Evolutionary conservation across 768 basidiomycete genomes (phyloP), one percentile per base, ranked within the genome.

Genomic region (Daedaleopsis nitida): DNA sequence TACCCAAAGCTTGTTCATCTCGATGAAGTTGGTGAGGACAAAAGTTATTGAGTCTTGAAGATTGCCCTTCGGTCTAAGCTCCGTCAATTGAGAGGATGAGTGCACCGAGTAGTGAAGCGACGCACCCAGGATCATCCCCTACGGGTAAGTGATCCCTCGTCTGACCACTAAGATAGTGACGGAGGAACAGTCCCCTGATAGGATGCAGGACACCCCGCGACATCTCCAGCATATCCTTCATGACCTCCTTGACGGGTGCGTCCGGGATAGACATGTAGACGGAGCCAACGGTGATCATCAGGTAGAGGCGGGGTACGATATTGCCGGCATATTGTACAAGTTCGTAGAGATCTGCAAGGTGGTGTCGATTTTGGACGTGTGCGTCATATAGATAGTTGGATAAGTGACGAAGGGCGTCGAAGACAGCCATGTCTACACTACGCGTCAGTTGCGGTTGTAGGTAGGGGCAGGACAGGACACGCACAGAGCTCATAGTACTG

Each of bases 211-310:
- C 94, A 62, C 97, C 97, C 19, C 95, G 82, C 38, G 94, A 94
- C 97, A 98, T 98, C 75, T 99, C 97, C 91, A 99, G 91, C 96
- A 98, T 98, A 75, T 99, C 97, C 82, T 97, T 98, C 96, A 98
- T 99, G 64, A 99, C 94, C 78, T 99, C 96, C 81, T 95, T 97
- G 58, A 98, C 88, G 5, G 96, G 96, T 11, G 96, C 96, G 60
- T 97, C 96, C 2, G 94, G 87, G 54, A 98, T 88, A 32, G 94
- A 95, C 97, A 99, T 98, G 81, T 98, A 99, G 38, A 98, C 96
- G 0, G 96, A 93, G 65, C 97, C 97, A 63, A 99, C 96, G 42
- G 97, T 98, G 69, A 98, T 97, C 97, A 99, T 98, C 70, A 98
- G 91, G 77, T 98, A 94, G 38, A 93, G 81, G 17, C 94, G 87